phyloP scores from a whole-genome alignment of 2,329 filamentous ascomycete species.

The Colletotrichum eremochloae region DNA sequence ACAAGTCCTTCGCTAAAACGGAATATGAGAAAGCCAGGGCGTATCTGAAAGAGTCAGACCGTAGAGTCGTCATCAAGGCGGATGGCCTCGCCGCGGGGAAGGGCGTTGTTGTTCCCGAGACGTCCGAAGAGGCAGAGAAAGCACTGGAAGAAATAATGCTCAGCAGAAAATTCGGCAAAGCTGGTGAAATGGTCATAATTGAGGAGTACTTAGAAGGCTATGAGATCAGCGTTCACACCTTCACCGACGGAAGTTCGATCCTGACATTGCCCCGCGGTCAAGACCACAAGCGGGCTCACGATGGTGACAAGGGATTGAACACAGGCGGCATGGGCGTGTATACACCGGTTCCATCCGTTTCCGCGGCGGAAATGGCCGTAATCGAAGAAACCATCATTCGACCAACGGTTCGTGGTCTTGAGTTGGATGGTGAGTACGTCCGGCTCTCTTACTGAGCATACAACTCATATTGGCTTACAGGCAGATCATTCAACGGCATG shows the following conservation, averaged over 20 bases:
- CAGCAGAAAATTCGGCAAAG: constrained; percentile 85
- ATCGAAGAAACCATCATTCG: constrained; percentile 88
- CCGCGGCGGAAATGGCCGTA: constrained; percentile 79
- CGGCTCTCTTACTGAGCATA: neutral
- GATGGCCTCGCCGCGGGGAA: constrained; percentile 93
- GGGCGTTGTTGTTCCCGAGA: constrained; percentile 89
- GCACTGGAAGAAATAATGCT: constrained; percentile 93
- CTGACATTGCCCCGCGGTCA: constrained; percentile 89
- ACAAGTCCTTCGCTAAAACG: constrained; percentile 80
- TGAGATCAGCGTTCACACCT: constrained; percentile 91
- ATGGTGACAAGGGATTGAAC: constrained; percentile 91
- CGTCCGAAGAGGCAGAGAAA: constrained; percentile 83
- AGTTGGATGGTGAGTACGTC: constrained; percentile 1
- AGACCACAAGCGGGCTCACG: constrained; percentile 95
- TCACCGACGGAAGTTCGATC: constrained; percentile 90
- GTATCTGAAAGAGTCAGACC: constrained; percentile 79
- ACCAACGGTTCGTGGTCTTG: constrained; percentile 81
- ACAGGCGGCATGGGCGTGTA: constrained; percentile 99
- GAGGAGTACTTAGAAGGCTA: constrained; percentile 94
- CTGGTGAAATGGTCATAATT: constrained; percentile 92
- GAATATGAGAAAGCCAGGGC: constrained; percentile 78
- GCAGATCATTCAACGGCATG: constrained; percentile 74
- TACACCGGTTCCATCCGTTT: constrained; percentile 86
- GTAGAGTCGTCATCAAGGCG: constrained; percentile 93
- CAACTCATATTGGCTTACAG: neutral